Evolutionary conservation across 2,329 filamentous ascomycete genomes (phyloP), one percentile per base, ranked within the genome.

Genomic region (Xenosphaeropsis pyriputrescens): DNA sequence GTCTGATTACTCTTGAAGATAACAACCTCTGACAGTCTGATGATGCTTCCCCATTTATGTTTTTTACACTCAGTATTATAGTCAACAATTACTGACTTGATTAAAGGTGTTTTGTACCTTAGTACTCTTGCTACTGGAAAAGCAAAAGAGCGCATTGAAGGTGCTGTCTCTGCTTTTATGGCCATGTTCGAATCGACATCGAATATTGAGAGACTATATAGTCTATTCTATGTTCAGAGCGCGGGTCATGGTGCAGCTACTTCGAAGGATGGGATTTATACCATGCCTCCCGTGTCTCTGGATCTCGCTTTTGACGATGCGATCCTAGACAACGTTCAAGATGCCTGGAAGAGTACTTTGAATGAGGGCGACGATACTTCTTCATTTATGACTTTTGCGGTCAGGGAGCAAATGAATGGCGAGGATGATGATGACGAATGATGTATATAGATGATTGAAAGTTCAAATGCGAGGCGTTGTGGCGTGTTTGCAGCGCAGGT

Each of bases 1-100:
- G 86, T 83, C 89, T 88, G 89, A 93, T 81, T 26, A 64, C 60
- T 70, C 71, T 80, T 93, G 88, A 93, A 77, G 86, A 91, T 71
- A 71, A 68, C 58, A 68, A 72, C 72, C 75, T 86, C 81, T 89
- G 79, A 89, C 78, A 85, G 79, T 65, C 85, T 93, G 85, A 93
- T 75, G 63, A 65, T 61, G 65, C 49, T 43, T 50, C 40, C 43
- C 34, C 35, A 46, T 42, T 41, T 37, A 32, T 19, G 36, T 19
- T 31, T 44, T 15, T 38, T 41, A 29, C 34, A 30, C 19, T 18
- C 34, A 29, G 37, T 42, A 39, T 40, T 36, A 22, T 47, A 41
- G 41, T 39, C 12, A 35, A 29, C 33, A 41, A 41, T 40, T 41
- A 42, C 42, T 50, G 45, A 49, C 39, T 43, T 49, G 36, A 39